These are phyloP conservation scores for Fusarium sp. DNA, from an alignment of 2,329 filamentous ascomycete genomes.

Conservation along the genomic window DNA sequence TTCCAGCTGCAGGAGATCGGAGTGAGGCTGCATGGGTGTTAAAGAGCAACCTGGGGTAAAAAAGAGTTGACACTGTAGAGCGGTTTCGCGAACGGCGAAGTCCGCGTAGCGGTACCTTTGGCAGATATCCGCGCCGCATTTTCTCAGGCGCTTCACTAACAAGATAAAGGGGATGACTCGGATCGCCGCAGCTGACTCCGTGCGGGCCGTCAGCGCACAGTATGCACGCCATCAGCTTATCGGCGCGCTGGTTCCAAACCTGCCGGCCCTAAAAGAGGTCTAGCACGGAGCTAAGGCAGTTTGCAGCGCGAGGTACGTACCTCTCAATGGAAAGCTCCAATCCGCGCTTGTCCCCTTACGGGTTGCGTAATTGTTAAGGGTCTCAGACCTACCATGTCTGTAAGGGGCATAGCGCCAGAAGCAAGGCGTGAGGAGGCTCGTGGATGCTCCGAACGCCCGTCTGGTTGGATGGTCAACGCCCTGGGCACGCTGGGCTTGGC, in stretches of 20 bases:
- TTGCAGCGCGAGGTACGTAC: conserved; percentile 36
- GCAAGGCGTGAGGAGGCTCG: conserved; percentile 16
- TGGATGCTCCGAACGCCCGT: conserved; percentile 23
- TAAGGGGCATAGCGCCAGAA: conserved; percentile 27
- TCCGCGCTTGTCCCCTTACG: conserved; percentile 38
- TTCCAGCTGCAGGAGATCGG: conserved; percentile 41
- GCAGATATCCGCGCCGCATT: conserved; percentile 19
- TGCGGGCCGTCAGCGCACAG: conserved; percentile 30
- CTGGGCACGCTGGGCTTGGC: conserved; percentile 9
- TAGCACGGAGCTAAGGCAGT: conserved; percentile 36
- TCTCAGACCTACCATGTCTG: conserved; percentile 23
- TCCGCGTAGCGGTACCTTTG: conserved; percentile 33
- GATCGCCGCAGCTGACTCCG: conserved; percentile 24
- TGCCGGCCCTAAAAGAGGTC: conserved; percentile 40
- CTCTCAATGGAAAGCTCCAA: conserved; percentile 13
- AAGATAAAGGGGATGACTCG: neutral
- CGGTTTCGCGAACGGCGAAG: conserved; percentile 32
- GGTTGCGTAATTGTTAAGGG: conserved; percentile 40
- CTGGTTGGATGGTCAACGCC: conserved; percentile 45
- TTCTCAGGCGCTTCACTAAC: neutral
- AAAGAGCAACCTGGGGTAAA: conserved; percentile 40
- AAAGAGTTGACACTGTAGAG: conserved; percentile 40
- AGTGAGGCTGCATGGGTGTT: conserved; percentile 40
- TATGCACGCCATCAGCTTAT: conserved; percentile 47
- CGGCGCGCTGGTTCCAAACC: conserved; percentile 37